Percentiles rank a stretch among this genome's conserved stretches.
Evolutionary conservation across 1,284 basidiomycete species (phyloP).

Genomic region (Ganoderma multipileum): DNA sequence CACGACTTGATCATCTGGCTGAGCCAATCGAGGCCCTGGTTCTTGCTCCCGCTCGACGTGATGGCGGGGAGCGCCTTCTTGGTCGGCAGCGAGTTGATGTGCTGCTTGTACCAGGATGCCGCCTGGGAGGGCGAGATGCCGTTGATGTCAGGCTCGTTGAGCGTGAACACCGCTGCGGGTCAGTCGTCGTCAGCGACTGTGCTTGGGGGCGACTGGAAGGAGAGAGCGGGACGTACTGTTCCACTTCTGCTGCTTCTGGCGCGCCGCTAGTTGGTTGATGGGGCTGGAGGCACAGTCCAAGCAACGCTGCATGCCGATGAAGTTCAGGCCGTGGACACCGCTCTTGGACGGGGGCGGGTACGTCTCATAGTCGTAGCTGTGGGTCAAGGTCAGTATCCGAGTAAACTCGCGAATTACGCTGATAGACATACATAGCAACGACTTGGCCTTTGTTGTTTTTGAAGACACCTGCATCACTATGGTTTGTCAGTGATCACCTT

Average conservation of each 20-base stretch:
- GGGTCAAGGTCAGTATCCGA: neutral
- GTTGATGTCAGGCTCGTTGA: conserved; percentile 7
- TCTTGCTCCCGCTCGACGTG: neutral
- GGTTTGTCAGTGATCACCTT: neutral
- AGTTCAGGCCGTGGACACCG: neutral
- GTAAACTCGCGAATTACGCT: no score
- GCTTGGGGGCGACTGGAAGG: neutral
- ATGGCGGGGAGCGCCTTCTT: conserved; percentile 10
- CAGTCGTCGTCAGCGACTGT: neutral
- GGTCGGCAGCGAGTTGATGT: conserved; percentile 5
- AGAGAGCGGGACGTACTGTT: neutral
- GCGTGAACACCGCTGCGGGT: neutral
- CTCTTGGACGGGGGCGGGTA: neutral
- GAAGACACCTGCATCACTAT: neutral
- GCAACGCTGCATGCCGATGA: conserved; percentile 8
- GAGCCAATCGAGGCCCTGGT: conserved; percentile 7
- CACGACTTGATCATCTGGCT: conserved; percentile 8
- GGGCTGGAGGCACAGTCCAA: conserved; percentile 5
- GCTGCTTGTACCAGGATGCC: conserved; percentile 7
- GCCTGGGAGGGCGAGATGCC: conserved; percentile 6
- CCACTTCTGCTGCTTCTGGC: conserved; percentile 6
- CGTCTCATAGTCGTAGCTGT: conserved; percentile 7
- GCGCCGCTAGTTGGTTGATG: neutral
- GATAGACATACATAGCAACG: conserved; percentile 1
- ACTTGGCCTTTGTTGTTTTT: neutral